A percentile compares a stretch with the other conserved stretches of the same genome.
These are phyloP conservation scores for Corylus avellana DNA, from an alignment of 306 rosid species.

Conservation along the genomic window DNA sequence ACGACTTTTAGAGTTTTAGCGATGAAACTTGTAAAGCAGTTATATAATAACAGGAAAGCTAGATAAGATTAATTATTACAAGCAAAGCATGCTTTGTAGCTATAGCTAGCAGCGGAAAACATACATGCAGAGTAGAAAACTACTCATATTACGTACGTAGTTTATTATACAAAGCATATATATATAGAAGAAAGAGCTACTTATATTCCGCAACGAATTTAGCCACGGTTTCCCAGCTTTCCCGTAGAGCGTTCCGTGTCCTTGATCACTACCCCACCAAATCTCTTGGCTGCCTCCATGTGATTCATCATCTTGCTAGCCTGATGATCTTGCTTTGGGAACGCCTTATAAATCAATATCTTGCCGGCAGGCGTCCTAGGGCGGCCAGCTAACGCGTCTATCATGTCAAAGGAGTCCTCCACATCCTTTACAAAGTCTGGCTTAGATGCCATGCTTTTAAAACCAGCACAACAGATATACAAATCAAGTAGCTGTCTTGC, in stretches of 20 bases:
- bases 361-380: not conserved
- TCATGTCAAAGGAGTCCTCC: constrained; percentile 20
- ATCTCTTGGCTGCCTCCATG: constrained; percentile 23
- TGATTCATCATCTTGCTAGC: constrained; percentile 5
- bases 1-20: too few relatives aligned
- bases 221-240: constrained; percentile 23
- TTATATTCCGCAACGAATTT: constrained; percentile 24
- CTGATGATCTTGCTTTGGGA: constrained; percentile 14
- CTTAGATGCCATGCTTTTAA: constrained; percentile 25
- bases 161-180: not conserved
- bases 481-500: not conserved
- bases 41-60: too few relatives aligned
- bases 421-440: constrained; percentile 36
- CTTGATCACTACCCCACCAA: constrained; percentile 28
- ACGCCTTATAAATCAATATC: too few relatives aligned
- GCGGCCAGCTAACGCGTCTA: not conserved
- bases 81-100: too few relatives aligned
- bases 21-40: too few relatives aligned
- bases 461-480: not conserved
- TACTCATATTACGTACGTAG: too few relatives aligned
- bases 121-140: too few relatives aligned
- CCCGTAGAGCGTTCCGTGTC: not conserved
- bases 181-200: not conserved
- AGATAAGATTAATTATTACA: too few relatives aligned
- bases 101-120: too few relatives aligned